Evolutionary conservation across 2,329 filamentous ascomycete genomes (phyloP).

Genomic region (Acrodontium crateriforme): DNA sequence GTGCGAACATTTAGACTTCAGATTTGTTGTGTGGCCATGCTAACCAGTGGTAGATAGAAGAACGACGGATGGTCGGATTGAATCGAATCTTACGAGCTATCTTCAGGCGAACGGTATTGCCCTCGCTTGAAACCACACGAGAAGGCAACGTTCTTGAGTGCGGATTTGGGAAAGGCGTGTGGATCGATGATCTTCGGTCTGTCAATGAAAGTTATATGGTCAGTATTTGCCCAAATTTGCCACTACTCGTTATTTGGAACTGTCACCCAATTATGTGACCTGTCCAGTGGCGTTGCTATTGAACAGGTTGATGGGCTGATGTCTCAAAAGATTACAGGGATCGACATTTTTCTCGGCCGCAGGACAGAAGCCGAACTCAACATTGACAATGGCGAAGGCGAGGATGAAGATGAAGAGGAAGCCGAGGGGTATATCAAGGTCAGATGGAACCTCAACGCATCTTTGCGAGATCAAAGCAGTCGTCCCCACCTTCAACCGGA

Average conservation of each 20-base stretch:
- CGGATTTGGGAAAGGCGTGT: conserved; percentile 20
- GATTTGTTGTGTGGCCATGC: background rate
- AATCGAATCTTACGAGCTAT: conserved; percentile 15
- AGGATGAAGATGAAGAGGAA: conserved; percentile 9
- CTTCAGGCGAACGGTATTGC: conserved; percentile 11
- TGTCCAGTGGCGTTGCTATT: background rate
- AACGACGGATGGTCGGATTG: conserved; percentile 16
- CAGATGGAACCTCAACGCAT: conserved; percentile 23
- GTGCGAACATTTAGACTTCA: conserved; percentile 9
- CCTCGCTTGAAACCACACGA: conserved; percentile 12
- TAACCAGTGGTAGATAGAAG: conserved; percentile 13
- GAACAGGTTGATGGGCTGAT: background rate
- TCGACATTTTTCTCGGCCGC: conserved; percentile 20
- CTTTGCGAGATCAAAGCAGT: conserved; percentile 13
- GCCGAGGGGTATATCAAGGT: conserved; percentile 13
- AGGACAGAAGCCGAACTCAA: conserved; percentile 10
- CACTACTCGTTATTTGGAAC: background rate
- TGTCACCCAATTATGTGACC: background rate
- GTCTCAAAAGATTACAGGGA: conserved; percentile 14
- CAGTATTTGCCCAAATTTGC: conserved; percentile 1
- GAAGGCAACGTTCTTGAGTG: conserved; percentile 19
- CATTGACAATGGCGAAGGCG: conserved; percentile 12
- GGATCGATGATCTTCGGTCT: conserved; percentile 24
- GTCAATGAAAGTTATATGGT: conserved; percentile 5
- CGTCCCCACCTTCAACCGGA: conserved; percentile 19